Base-by-base conservation (phyloP, 805 yeast species). In the Metschnikowia cubensis region DNA sequence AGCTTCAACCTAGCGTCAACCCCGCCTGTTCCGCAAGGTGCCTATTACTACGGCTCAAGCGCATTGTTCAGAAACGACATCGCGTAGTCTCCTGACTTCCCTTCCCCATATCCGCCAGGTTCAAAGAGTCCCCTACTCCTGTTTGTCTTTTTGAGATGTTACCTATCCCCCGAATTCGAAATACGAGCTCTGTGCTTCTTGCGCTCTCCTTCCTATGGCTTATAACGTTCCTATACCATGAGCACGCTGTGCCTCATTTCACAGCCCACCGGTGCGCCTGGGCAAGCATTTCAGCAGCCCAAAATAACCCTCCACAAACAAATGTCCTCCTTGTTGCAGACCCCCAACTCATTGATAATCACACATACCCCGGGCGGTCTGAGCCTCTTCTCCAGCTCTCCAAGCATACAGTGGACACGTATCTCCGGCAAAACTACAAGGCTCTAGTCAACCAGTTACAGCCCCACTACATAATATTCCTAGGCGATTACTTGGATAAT, bases 401-500 rank as follows among this genome's bases (percentile, higher is more conserved):
- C 1, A 59, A 73, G 49, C 77, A 73, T 53, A 73, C 77, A 3
- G 76, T 66, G 14, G 78, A 73, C 49, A 54, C 58, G 13, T 72
- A 72, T 52, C 43, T 73, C 38, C 63, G 68, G 51, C 67, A 68
- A 43, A 73, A 72, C 58, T 73, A 71, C 55, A 58, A 59, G 48
- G 61, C 69, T 5, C 46, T 73, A n/a, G 59, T 70, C 31, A 47
- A 53, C 2, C 62, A 59, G 31, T 59, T 72, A 42, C 50, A 58
- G 40, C 77, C 78, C 1, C 68, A 72, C 45, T 67, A 66, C 50
- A 56, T 73, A 31, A 59, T 71, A 47, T 73, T 73, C 53, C 56
- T 73, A 50, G 78, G 78, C 8, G 78, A 73, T 52, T 70, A 67
- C 45, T 56, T 73, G 41, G 78, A 73, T 52, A 73, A 73, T 51